These are phyloP conservation scores for Tothia fuscella DNA, from an alignment of 2,329 filamentous ascomycete genomes.

Conservation along the genomic window DNA sequence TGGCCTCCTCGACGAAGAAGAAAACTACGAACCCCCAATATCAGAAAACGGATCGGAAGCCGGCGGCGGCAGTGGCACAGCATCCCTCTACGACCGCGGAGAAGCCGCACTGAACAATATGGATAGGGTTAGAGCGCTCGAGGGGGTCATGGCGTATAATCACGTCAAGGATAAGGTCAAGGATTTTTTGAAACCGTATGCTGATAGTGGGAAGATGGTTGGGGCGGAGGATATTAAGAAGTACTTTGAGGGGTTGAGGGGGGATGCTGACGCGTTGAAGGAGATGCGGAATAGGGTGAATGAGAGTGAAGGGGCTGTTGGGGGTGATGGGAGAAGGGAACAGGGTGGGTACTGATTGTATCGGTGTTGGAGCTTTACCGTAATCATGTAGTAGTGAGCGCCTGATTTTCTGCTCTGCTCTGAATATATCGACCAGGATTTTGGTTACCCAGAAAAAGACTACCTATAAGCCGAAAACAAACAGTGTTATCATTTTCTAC, in stretches of 20 bases:
- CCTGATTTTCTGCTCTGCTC: too few relatives aligned
- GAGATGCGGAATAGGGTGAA: conserved; percentile 42
- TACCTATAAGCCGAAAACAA: too few relatives aligned
- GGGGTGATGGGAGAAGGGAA: conserved; percentile 7
- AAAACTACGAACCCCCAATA: conserved; percentile 82
- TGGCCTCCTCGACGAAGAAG: conserved; percentile 87
- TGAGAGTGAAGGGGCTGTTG: conserved; percentile 26
- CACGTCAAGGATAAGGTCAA: conserved; percentile 93
- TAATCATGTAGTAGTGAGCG: too few relatives aligned
- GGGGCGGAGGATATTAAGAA: conserved; percentile 92
- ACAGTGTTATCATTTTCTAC: too few relatives aligned
- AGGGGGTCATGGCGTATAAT: conserved; percentile 97
- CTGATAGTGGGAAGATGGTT: conserved; percentile 77
- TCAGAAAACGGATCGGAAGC: conserved; percentile 47
- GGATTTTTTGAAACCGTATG: conserved; percentile 85
- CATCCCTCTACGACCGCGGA: conserved; percentile 77
- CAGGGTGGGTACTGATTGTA: conserved; percentile 9
- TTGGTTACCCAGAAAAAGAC: too few relatives aligned
- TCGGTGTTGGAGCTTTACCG: not conserved
- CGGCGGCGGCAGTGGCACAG: conserved; percentile 53
- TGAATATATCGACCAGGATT: too few relatives aligned
- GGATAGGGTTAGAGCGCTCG: conserved; percentile 80
- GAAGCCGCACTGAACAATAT: conserved; percentile 87
- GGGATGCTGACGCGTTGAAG: conserved; percentile 68
- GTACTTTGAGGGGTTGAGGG: conserved; percentile 88